A percentile compares a stretch with the other conserved stretches of the same genome.
Conservation (phyloP, 352 stramenopile genomes). For the Hyaloperonospora arabidopsidis region DNA sequence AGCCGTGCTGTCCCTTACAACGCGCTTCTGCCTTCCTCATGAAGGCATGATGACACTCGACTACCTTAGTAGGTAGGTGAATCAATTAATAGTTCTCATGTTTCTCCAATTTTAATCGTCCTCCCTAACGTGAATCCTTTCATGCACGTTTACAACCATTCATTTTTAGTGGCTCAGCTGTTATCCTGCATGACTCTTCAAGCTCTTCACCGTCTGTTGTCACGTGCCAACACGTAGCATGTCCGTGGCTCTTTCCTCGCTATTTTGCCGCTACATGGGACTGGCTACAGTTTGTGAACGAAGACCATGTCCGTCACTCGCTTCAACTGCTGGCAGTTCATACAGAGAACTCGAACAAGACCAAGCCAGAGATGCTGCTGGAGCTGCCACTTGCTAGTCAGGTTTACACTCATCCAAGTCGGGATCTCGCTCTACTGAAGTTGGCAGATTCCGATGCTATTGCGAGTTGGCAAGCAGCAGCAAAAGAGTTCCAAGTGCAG, state of each 20-base stretch:
- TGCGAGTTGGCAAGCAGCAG: slow-evolving; percentile 18
- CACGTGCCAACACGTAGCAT: slow-evolving; percentile 78
- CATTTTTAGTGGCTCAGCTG: slow-evolving; percentile 49
- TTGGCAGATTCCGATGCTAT: slow-evolving; percentile 29
- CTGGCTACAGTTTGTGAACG: slow-evolving; percentile 77
- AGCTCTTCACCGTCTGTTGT: slow-evolving; percentile 31
- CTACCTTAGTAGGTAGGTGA: slow-evolving; percentile 58
- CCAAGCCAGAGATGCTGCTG: slow-evolving; percentile 34
- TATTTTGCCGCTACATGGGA: slow-evolving; percentile 76
- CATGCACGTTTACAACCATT: slow-evolving; percentile 1
- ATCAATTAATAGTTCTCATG: neutral
- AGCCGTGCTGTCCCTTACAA: slow-evolving; percentile 67
- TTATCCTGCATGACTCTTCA: slow-evolving; percentile 22
- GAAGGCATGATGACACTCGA: slow-evolving; percentile 67
- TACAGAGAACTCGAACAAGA: slow-evolving; percentile 13
- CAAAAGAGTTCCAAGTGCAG: slow-evolving; percentile 29
- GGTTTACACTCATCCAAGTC: slow-evolving; percentile 45
- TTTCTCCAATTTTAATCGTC: slow-evolving; percentile 1
- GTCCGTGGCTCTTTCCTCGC: slow-evolving; percentile 66
- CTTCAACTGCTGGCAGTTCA: slow-evolving; percentile 42
- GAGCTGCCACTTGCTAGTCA: slow-evolving; percentile 45
- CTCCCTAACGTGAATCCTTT: neutral
- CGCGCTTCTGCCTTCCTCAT: slow-evolving; percentile 69
- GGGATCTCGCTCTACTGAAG: slow-evolving; percentile 55
- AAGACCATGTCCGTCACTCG: slow-evolving; percentile 64